Evolutionary conservation across 352 stramenopile species (phyloP), one percentile per base, ranked within the genome.

Genomic region (Hyaloperonospora arabidopsidis): DNA sequence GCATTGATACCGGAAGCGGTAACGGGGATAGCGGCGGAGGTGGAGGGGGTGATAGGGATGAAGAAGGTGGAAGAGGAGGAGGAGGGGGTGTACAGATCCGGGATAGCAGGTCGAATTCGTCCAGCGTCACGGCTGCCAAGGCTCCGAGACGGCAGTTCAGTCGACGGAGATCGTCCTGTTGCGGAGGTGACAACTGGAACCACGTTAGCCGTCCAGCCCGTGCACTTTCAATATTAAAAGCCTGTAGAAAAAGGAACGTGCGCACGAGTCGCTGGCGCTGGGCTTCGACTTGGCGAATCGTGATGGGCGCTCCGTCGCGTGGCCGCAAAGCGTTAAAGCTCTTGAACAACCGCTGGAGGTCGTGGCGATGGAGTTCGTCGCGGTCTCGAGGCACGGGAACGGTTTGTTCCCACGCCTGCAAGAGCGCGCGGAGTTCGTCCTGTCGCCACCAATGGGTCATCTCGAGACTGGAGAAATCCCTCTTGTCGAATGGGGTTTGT

Each of bases 331-430:
- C 55, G 18, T 59, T 43, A 35, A 71, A 72, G n/a, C 46, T 29
- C 15, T 44, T 17, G 46, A 34, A 54, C 39, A 74, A 22, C 6
- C 21, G 38, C 39, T 65, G 32, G 10, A 69, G 29, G 11, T 74
- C 59, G 21, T 44, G 14, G 17, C 44, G 21, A 1, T 22, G 34
- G 12, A 71, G 50, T 12, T 68, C 50, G 15, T 74, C 66, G 4
- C 66, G 63, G 49, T 69, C 66, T 15, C 66, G 66, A 14, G 66
- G 66, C 5, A 53, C 4, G 0, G 35, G 38, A 0, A 72, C 2
- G 17, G 60, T 47, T 43, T 71, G 52, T 15, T 63, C 59, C 66
- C 66, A 74, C 35, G 63, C 66, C 34, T 69, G 55, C n/a, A 74
- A 19, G 7, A 74, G 55, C 21, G 54, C 55, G 19, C 54, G 38